Evolutionary conservation across 1,139 yeast genomes (phyloP).

Genomic region (Geotrichum bryndzae): DNA sequence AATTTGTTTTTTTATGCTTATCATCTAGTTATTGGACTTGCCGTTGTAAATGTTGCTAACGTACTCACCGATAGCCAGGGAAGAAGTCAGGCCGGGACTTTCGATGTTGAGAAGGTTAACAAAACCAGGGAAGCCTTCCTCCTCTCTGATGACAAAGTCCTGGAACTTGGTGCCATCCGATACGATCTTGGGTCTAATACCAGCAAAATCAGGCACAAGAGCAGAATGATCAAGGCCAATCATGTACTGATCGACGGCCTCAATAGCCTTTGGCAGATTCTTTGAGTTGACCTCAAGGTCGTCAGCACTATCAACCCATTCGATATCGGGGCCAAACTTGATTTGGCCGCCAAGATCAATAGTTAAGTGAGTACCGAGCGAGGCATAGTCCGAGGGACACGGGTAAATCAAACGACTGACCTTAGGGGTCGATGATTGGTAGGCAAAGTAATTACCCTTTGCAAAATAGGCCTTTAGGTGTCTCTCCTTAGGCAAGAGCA

Average conservation of each 20-base stretch:
- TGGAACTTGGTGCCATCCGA: constrained; percentile 49
- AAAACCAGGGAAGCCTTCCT: constrained; percentile 68
- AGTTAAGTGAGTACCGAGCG: constrained; percentile 83
- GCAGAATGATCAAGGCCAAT: constrained; percentile 50
- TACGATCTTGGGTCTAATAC: constrained; percentile 72
- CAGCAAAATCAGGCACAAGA: constrained; percentile 65
- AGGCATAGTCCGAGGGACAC: constrained; percentile 67
- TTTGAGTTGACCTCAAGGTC: constrained; percentile 34
- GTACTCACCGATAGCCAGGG: constrained; percentile 75
- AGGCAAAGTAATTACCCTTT: constrained; percentile 75
- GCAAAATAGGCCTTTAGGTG: constrained; percentile 61
- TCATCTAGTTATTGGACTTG: background rate
- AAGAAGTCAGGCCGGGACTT: constrained; percentile 81
- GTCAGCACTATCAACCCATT: constrained; percentile 56
- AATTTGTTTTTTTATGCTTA: background rate
- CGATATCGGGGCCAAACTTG: constrained; percentile 83
- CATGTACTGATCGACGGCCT: constrained; percentile 57
- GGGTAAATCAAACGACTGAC: constrained; percentile 57
- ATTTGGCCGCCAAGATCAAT: constrained; percentile 75
- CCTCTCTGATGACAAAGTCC: constrained; percentile 67
- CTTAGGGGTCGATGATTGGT: constrained; percentile 42
- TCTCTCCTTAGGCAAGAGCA: constrained; percentile 58
- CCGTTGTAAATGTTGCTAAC: constrained; percentile 37
- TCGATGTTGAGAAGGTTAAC: constrained; percentile 78
- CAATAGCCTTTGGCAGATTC: constrained; percentile 50